A percentile compares a stretch with the other conserved stretches of the same genome.
These are phyloP conservation scores for Tephrocybe sp. DNA, from an alignment of 768 basidiomycete genomes.

Conservation along the genomic window DNA sequence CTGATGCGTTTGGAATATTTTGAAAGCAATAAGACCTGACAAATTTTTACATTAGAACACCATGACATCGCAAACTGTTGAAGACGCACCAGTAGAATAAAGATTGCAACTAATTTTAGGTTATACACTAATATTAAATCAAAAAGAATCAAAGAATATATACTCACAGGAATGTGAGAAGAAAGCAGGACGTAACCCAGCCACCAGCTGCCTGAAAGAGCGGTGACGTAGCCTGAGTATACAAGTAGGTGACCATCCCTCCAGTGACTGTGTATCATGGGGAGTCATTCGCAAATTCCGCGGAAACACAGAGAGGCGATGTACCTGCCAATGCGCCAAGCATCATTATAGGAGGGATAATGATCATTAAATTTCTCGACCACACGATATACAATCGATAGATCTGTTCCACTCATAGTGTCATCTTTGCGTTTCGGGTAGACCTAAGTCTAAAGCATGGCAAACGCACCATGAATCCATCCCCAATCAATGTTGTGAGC, in stretches of 20 bases:
- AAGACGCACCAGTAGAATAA: conserved; percentile 15
- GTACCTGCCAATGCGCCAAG: conserved; percentile 6
- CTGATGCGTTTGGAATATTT: conserved; percentile 14
- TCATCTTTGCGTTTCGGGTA: neutral
- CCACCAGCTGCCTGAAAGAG: conserved; percentile 20
- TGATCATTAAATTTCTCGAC: conserved; percentile 9
- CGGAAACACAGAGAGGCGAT: neutral
- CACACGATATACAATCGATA: conserved; percentile 15
- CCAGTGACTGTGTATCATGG: conserved; percentile 8
- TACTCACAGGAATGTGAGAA: conserved; percentile 19
- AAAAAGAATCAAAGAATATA: neutral
- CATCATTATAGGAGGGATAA: conserved; percentile 10
- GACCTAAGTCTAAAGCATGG: neutral
- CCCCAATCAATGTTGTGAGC: conserved; percentile 11
- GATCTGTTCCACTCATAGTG: neutral
- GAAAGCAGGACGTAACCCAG: conserved; percentile 20
- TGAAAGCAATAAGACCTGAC: conserved; percentile 19
- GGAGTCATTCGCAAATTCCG: neutral
- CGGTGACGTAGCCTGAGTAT: conserved; percentile 16
- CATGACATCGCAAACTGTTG: neutral
- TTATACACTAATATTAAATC: neutral
- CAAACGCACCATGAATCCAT: conserved; percentile 14
- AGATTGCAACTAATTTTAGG: conserved; percentile 17
- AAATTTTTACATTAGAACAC: neutral
- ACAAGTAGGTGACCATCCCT: conserved; percentile 15